Evolutionary conservation across 306 rosid species (phyloP).

Genomic region (Medicago arabica): DNA sequence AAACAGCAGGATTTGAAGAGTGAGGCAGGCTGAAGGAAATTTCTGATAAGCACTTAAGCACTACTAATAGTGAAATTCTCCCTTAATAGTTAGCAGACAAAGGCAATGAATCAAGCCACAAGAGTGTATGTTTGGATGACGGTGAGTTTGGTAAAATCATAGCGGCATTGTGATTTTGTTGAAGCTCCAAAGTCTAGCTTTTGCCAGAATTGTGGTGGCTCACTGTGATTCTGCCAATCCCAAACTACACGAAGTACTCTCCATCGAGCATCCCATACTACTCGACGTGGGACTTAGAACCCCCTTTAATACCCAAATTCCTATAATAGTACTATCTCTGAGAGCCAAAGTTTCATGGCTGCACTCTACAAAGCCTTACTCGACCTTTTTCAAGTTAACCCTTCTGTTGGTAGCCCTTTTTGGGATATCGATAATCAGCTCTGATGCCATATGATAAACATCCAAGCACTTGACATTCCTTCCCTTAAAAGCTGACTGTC

Average conservation of each 20-base stretch:
- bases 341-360: not conserved
- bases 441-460: not conserved
- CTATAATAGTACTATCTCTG: not conserved
- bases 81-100: not conserved
- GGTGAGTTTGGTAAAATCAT: not conserved
- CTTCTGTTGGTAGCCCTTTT: not conserved
- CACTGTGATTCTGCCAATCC: not conserved
- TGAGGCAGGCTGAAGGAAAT: slow-evolving; percentile 6
- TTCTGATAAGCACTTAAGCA: not conserved
- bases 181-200: not conserved
- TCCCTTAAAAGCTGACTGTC: not conserved
- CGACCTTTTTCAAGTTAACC: not conserved
- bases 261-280: not conserved
- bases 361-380: not conserved
- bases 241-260: not conserved
- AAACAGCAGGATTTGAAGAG: slow-evolving; percentile 30
- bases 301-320: not conserved
- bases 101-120: not conserved
- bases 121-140: not conserved
- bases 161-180: not conserved
- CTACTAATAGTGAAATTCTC: not conserved
- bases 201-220: not conserved
- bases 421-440: not conserved
- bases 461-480: not conserved
- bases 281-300: not conserved